Conservation (phyloP, 805 yeast genomes). For the Candida hispaniensis region DNA sequence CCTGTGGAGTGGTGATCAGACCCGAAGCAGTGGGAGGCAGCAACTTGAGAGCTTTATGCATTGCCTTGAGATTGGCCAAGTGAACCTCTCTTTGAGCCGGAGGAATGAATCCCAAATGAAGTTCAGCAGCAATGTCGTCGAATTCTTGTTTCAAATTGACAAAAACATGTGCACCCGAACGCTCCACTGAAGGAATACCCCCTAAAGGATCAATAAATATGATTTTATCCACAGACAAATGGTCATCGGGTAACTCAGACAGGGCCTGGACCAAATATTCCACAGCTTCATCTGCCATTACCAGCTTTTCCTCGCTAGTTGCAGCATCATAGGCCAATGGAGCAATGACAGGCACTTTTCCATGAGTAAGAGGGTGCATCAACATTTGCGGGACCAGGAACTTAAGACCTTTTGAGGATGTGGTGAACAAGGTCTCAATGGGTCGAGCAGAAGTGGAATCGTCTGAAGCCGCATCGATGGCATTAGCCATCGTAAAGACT, state of each 20-base stretch:
- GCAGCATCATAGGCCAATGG: constrained; percentile 60
- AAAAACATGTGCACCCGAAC: constrained; percentile 71
- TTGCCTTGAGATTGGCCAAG: constrained; percentile 51
- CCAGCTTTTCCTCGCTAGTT: constrained; percentile 33
- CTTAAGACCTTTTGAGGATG: constrained; percentile 17
- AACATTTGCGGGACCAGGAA: constrained; percentile 32
- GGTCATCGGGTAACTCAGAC: constrained; percentile 22
- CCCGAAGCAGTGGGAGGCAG: constrained; percentile 61
- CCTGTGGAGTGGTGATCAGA: constrained; percentile 70
- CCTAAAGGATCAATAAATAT: constrained; percentile 73
- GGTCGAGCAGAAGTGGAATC: constrained; percentile 24
- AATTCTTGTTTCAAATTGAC: constrained; percentile 33
- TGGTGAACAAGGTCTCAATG: constrained; percentile 33
- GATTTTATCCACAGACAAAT: constrained; percentile 61
- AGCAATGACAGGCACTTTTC: constrained; percentile 39
- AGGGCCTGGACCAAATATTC: constrained; percentile 33
- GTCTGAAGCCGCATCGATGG: constrained; percentile 19
- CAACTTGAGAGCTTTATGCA: constrained; percentile 45
- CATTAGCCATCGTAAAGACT: constrained; percentile 18
- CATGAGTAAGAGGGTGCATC: constrained; percentile 35
- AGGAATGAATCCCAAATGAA: constrained; percentile 45
- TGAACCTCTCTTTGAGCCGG: constrained; percentile 44
- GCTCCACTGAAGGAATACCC: constrained; percentile 81
- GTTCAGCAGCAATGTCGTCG: constrained; percentile 46
- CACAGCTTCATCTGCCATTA: constrained; percentile 35